Evolutionary conservation across 768 basidiomycete species (phyloP).

Genomic region (Clathrus columnatus): DNA sequence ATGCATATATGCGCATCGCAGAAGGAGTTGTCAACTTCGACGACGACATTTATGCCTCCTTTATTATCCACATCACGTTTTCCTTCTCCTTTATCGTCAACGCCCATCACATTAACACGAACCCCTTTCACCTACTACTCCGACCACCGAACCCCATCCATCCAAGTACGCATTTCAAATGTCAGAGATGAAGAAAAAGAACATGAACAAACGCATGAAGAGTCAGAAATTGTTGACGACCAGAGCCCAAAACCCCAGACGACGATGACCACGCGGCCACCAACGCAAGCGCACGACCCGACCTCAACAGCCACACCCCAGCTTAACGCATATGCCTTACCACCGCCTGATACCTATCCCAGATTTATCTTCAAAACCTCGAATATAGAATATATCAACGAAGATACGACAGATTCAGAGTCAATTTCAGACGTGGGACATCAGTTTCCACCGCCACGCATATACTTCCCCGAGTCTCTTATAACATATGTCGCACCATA

Average conservation of each 20-base stretch:
- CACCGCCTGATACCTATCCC: neutral
- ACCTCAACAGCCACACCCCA: neutral
- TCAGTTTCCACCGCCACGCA: slow-evolving; percentile 4
- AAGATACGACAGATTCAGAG: neutral
- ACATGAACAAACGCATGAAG: neutral
- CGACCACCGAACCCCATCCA: neutral
- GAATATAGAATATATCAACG: neutral
- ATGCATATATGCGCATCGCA: neutral
- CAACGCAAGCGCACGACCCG: neutral
- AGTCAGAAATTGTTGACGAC: neutral
- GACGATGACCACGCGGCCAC: neutral
- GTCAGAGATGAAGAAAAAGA: neutral
- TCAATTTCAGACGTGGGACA: neutral
- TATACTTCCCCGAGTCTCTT: slow-evolving; percentile 4
- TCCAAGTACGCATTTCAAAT: neutral
- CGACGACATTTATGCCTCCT: neutral
- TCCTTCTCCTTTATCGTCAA: neutral
- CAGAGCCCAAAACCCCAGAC: neutral
- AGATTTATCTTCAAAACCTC: neutral
- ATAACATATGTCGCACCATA: slow-evolving; percentile 2
- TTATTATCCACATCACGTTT: neutral
- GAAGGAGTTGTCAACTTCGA: neutral
- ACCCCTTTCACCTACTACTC: neutral
- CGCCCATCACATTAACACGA: neutral
- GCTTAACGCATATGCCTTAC: neutral